Base-by-base conservation (phyloP, 805 yeast species). In the Metschnikowia drakensbergensis region DNA sequence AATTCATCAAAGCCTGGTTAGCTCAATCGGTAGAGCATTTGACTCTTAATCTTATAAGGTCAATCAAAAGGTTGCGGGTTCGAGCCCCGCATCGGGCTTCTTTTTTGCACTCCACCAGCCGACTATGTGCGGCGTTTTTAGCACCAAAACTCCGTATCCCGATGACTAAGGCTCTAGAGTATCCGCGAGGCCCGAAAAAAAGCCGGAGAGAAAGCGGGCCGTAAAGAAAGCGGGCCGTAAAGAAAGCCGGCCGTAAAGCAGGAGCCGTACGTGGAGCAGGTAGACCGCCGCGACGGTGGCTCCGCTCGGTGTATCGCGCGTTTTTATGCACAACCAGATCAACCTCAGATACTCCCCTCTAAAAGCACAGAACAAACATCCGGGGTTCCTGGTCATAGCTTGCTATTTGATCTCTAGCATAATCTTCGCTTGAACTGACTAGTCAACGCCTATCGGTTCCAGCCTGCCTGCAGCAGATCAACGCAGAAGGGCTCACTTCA, bases 11-110 rank as follows among this genome's bases (percentile, higher is more conserved):
- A 28, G 54, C 54, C 54, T 51, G 54, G 54, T 51, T 51, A 51
- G 59, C 59, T 55, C 59, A 55, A 55, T 55, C 59, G 59, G 59
- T 55, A 55, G 59, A 55, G 59, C 59, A 55, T 55, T 55, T 55
- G 58, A 54, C 58, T 54, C 58, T 55, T 54, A 55, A 54, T n/a
- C 51, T 32, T 33, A 37, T 55, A 55, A 55, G 59, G 59, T 52
- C 59, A 55, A 55, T 55, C 59, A 55, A 55, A 54, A 55, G 59
- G 59, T 55, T 55, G 59, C 59, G 59, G 59, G 58, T 54, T 55
- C 59, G 59, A 55, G 56, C 59, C 59, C 59, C 59, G 59, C 59
- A 54, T 55, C 58, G 59, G 59, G 59, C 59, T 55, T 45, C 27
- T 25, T 40, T 50, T 54, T 52, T 39, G 17, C 9, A 23, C 9